phyloP scores from a whole-genome alignment of 2,329 filamentous ascomycete species.

The Neocatenulostroma microsporum region DNA sequence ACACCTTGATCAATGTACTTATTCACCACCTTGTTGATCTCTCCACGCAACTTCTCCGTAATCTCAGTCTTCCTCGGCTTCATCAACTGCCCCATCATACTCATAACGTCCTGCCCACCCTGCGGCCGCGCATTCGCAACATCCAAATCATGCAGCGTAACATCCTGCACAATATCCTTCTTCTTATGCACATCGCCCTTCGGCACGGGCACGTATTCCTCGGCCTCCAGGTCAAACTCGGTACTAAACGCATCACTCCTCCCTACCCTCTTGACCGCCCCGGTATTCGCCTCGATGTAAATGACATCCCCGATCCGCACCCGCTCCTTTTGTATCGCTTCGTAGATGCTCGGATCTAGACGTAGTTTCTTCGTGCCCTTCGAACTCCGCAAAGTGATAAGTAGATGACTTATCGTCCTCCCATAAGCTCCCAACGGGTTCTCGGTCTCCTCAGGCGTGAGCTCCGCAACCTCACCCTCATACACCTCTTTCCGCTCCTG shows the following conservation, averaged over 20 bases:
- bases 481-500: constrained; percentile 99
- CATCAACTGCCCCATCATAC: constrained; percentile 99
- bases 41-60: constrained; percentile 86
- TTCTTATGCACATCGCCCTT: constrained; percentile 99
- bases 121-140: constrained; percentile 92
- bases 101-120: constrained; percentile 98
- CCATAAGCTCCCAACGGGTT: constrained; percentile 96
- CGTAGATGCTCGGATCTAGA: constrained; percentile 95
- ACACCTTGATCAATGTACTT: constrained; percentile 98
- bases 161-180: constrained; percentile 99
- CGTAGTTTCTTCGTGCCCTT: constrained; percentile 97
- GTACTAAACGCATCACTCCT: constrained; percentile 95
- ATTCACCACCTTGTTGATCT: constrained; percentile 99
- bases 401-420: constrained; percentile 90
- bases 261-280: constrained; percentile 93
- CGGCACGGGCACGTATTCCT: constrained; percentile 97
- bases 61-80: constrained; percentile 99
- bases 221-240: constrained; percentile 95
- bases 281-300: constrained; percentile 98
- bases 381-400: constrained; percentile 90
- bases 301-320: constrained; percentile 95
- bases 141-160: constrained; percentile 93
- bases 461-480: constrained; percentile 95
- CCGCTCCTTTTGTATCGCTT: constrained; percentile 96
- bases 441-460: constrained; percentile 95